phyloP scores from a whole-genome alignment of 306 rosid species.

The Luffa aegyptiaca region DNA sequence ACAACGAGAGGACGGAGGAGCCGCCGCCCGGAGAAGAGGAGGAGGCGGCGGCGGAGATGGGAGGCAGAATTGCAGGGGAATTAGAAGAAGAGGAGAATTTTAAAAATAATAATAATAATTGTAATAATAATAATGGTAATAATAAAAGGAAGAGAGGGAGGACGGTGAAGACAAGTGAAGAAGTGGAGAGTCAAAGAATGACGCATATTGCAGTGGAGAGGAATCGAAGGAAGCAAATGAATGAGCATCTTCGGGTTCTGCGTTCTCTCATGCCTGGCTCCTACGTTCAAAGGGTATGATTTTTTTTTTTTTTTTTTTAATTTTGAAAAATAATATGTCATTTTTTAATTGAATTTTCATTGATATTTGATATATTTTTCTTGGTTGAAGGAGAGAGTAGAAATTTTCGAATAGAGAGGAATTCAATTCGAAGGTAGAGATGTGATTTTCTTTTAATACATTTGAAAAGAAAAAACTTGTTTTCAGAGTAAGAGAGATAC shows the following conservation, averaged over 20 bases:
- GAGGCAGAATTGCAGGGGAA: slow-evolving; percentile 12
- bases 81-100: slow-evolving; percentile 19
- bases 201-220: slow-evolving; percentile 91
- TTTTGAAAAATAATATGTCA: neutral
- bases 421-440: neutral
- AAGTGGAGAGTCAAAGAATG: slow-evolving; percentile 93
- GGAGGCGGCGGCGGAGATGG: slow-evolving; percentile 18
- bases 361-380: neutral
- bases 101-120: slow-evolving; percentile 19
- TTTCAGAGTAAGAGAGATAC: too few species aligned
- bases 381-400: neutral
- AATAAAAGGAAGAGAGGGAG: slow-evolving; percentile 74
- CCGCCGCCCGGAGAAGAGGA: neutral
- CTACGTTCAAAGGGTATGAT: slow-evolving; percentile 75
- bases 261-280: slow-evolving; percentile 97
- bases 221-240: slow-evolving; percentile 89
- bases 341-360: neutral
- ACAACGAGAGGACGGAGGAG: slow-evolving; percentile 31
- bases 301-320: neutral
- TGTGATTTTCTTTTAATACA: too few species aligned
- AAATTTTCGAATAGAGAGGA: neutral
- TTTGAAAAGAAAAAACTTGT: too few species aligned
- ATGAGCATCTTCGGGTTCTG: slow-evolving; percentile 88
- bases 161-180: slow-evolving; percentile 60
- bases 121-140: slow-evolving; percentile 4